phyloP scores from a whole-genome alignment of 2,329 filamentous ascomycete genomes.

The Trichoderma lentiforme region DNA sequence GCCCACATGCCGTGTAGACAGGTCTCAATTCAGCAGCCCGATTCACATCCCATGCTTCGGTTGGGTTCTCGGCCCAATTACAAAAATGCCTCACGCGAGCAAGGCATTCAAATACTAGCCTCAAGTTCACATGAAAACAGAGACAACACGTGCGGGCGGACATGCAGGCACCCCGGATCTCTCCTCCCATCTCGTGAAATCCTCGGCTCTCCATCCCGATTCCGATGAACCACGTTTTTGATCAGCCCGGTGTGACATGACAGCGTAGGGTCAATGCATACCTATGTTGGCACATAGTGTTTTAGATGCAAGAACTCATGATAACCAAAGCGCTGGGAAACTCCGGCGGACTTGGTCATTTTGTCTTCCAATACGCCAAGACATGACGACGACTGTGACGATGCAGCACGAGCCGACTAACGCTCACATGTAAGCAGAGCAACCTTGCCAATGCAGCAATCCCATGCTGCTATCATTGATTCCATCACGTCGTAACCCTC shows the following conservation, averaged over 20 bases:
- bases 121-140: not conserved
- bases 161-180: not conserved
- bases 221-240: not conserved
- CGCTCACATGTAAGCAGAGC: not conserved
- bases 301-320: not conserved
- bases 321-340: not conserved
- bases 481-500: not conserved
- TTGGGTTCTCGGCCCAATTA: not conserved
- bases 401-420: not conserved
- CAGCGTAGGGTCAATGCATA: not conserved
- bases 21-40: not conserved
- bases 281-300: not conserved
- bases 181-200: not conserved
- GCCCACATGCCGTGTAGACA: not conserved
- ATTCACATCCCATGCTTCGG: not conserved
- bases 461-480: not conserved
- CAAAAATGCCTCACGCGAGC: not conserved
- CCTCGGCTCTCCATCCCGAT: not conserved
- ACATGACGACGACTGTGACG: not conserved
- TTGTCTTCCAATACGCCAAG: not conserved
- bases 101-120: not conserved
- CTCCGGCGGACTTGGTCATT: not conserved
- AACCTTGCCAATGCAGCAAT: not conserved
- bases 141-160: not conserved
- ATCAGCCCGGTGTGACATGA: not conserved